phyloP scores from a whole-genome alignment of 305 asterid species.

The Ajuga reptans region DNA sequence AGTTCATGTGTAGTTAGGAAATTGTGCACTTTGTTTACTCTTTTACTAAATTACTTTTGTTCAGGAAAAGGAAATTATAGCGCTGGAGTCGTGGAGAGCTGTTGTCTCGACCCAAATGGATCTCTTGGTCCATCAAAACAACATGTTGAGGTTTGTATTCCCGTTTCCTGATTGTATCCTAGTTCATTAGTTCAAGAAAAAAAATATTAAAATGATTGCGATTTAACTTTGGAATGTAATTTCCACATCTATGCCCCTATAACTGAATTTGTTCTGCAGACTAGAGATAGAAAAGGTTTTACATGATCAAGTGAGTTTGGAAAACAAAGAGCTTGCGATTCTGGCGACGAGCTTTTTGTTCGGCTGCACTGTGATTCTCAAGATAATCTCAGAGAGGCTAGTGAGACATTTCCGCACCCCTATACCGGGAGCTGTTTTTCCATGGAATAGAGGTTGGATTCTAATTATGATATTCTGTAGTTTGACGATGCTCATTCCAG shows the following conservation, averaged over 20 bases:
- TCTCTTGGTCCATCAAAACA: slow-evolving; percentile 55
- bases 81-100: slow-evolving; percentile 70
- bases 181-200: no score
- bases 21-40: neutral
- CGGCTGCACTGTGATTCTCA: slow-evolving; percentile 44
- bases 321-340: slow-evolving; percentile 53
- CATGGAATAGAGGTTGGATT: slow-evolving; percentile 50
- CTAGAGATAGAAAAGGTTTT: slow-evolving; percentile 54
- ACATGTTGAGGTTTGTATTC: slow-evolving; percentile 58
- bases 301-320: slow-evolving; percentile 52
- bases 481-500: slow-evolving; percentile 52
- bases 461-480: slow-evolving; percentile 59
- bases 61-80: slow-evolving; percentile 61
- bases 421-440: slow-evolving; percentile 21
- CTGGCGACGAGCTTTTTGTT: slow-evolving; percentile 47
- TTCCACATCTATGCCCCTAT: neutral
- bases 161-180: neutral
- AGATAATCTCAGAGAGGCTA: slow-evolving; percentile 34
- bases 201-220: neutral
- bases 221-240: no score
- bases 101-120: slow-evolving; percentile 46
- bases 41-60: neutral
- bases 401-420: slow-evolving; percentile 30
- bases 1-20: neutral
- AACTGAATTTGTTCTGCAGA: slow-evolving; percentile 36